These are phyloP conservation scores for Suillus hirtellus DNA, from an alignment of 768 basidiomycete species.

Conservation along the genomic window DNA sequence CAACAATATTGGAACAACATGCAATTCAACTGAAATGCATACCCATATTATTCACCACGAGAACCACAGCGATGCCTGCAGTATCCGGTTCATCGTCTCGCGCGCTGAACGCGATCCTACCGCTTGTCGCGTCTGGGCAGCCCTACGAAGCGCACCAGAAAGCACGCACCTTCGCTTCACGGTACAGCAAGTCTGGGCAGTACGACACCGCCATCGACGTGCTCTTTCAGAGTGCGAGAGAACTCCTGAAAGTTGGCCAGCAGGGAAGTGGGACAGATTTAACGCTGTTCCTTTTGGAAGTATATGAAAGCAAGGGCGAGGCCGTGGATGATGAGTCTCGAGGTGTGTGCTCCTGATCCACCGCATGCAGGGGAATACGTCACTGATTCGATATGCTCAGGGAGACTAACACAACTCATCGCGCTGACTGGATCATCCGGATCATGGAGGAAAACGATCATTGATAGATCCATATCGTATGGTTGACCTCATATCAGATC, in stretches of 20 bases:
- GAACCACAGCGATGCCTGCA: slow-evolving; percentile 25
- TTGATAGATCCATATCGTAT: slow-evolving; percentile 82
- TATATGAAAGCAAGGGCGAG: slow-evolving; percentile 77
- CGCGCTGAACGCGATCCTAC: slow-evolving; percentile 76
- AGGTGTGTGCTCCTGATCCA: slow-evolving; percentile 50
- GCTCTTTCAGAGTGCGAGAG: slow-evolving; percentile 85
- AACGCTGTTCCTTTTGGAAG: slow-evolving; percentile 73
- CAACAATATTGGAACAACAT: slow-evolving; percentile 5
- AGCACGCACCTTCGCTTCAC: slow-evolving; percentile 90
- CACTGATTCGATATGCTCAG: slow-evolving; percentile 39
- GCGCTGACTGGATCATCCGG: slow-evolving; percentile 79
- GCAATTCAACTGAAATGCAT: slow-evolving; percentile 3
- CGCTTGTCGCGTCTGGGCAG: slow-evolving; percentile 68
- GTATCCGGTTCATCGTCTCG: slow-evolving; percentile 48
- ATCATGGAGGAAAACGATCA: slow-evolving; percentile 87
- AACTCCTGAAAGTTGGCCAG: slow-evolving; percentile 86
- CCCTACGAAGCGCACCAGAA: slow-evolving; percentile 95
- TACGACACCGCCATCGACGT: slow-evolving; percentile 90
- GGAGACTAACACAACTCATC: slow-evolving; percentile 87
- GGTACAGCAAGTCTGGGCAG: slow-evolving; percentile 79
- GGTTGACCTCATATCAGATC: slow-evolving; percentile 29
- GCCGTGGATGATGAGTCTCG: slow-evolving; percentile 72
- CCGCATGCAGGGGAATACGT: slow-evolving; percentile 16
- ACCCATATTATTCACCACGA: not conserved
- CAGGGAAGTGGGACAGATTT: slow-evolving; percentile 91